phyloP scores from a whole-genome alignment of 495 filamentous ascomycete species.

The Hyaloscypha hepaticicola region DNA sequence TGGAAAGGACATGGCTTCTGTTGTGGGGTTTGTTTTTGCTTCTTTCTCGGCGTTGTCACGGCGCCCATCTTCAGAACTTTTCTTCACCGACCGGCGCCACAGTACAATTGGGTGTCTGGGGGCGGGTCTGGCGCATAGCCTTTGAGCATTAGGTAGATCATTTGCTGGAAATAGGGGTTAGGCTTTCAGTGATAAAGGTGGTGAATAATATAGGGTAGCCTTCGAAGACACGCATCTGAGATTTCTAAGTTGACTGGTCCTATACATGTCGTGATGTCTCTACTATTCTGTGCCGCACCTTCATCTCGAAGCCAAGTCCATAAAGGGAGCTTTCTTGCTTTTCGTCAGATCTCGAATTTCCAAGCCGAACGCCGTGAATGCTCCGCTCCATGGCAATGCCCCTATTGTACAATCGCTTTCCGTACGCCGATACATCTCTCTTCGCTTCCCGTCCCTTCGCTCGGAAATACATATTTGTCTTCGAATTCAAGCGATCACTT shows the following conservation, averaged over 20 bases:
- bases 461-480: slow-evolving; percentile 9
- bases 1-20: slow-evolving; percentile 16
- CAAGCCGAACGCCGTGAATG: slow-evolving; percentile 21
- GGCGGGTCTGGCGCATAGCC: neutral
- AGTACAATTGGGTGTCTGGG: neutral
- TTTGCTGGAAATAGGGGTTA: neutral
- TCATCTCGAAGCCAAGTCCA: neutral
- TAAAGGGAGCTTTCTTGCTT: neutral
- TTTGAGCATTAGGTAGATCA: neutral
- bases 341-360: slow-evolving; percentile 1
- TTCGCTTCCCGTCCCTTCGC: neutral
- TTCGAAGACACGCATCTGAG: neutral
- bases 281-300: neutral
- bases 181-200: neutral
- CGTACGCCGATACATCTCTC: slow-evolving; percentile 6
- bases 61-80: slow-evolving; percentile 16
- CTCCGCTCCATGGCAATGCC: slow-evolving; percentile 16
- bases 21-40: slow-evolving; percentile 17
- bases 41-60: slow-evolving; percentile 15
- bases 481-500: slow-evolving; percentile 37
- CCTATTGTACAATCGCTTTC: slow-evolving; percentile 17
- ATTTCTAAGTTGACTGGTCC: neutral
- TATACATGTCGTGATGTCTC: neutral
- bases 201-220: neutral
- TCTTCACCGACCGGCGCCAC: neutral